Evolutionary conservation across 371 early-diverging fungal genomes (phyloP).

Genomic region (Circinella minor): DNA sequence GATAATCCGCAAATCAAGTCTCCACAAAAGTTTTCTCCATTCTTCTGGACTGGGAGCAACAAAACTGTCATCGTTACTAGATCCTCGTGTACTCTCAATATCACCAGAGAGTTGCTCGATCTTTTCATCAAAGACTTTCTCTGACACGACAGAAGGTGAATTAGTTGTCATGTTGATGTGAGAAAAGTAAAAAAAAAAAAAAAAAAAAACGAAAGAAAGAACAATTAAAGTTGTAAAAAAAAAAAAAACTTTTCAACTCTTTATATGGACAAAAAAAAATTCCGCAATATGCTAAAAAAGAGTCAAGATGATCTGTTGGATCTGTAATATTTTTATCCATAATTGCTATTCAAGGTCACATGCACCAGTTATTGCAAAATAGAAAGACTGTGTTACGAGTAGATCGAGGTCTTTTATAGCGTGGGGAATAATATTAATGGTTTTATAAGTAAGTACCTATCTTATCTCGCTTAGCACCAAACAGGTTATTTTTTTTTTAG

Average conservation of each 20-base stretch:
- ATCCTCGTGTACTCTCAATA: background rate
- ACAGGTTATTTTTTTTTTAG: too few species aligned
- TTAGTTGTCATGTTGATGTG: background rate
- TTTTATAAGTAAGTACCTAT: too few species aligned
- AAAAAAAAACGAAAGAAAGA: background rate
- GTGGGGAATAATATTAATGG: background rate
- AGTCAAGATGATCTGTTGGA: constrained; percentile 4
- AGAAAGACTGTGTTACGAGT: background rate
- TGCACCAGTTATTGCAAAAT: background rate
- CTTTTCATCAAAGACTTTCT: constrained; percentile 8
- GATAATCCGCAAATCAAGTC: constrained; percentile 29
- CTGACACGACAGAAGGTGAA: background rate
- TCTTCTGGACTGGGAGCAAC: constrained; percentile 8
- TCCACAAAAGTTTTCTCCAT: constrained; percentile 22
- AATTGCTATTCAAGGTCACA: background rate
- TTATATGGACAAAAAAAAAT: background rate
- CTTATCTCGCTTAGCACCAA: too few species aligned
- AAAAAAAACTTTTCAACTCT: background rate
- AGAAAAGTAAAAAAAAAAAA: background rate
- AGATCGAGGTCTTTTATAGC: constrained; percentile 1
- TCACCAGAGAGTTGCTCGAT: background rate
- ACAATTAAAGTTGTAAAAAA: too few species aligned
- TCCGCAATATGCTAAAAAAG: background rate
- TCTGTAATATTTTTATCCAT: background rate
- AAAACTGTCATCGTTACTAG: constrained; percentile 2